These are phyloP conservation scores for Shiraia bambusicola DNA, from an alignment of 2,329 filamentous ascomycete species.

Conservation along the genomic window DNA sequence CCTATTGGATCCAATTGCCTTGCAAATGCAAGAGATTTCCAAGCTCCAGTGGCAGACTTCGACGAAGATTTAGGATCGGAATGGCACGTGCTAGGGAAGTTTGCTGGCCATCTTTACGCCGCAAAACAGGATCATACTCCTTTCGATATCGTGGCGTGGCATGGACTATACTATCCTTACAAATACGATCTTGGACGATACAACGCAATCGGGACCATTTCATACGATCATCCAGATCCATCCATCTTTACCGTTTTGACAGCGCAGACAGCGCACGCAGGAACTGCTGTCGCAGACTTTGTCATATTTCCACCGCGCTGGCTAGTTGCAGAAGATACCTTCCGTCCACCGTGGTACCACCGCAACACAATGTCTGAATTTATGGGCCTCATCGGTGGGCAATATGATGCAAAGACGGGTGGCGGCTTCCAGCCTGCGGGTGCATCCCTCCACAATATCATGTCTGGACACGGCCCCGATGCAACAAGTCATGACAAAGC, in stretches of 20 bases:
- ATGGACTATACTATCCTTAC: conserved; percentile 66
- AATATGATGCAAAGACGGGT: conserved; percentile 62
- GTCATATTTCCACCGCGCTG: conserved; percentile 72
- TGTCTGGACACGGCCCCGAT: conserved; percentile 70
- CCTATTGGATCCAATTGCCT: conserved; percentile 67
- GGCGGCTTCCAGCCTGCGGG: conserved; percentile 64
- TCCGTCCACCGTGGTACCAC: conserved; percentile 73
- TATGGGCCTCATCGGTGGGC: conserved; percentile 64
- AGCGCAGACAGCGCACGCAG: conserved; percentile 58
- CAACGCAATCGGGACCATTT: conserved; percentile 58
- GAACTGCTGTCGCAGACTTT: conserved; percentile 65
- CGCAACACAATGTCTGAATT: conserved; percentile 70
- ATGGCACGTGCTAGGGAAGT: conserved; percentile 63
- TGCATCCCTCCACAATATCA: conserved; percentile 69
- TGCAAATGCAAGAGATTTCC: conserved; percentile 66
- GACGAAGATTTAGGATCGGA: conserved; percentile 57
- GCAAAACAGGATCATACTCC: conserved; percentile 65
- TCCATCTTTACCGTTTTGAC: conserved; percentile 68
- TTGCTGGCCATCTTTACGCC: conserved; percentile 61
- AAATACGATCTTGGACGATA: conserved; percentile 61
- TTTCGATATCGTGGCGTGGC: conserved; percentile 72
- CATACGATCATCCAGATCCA: conserved; percentile 66
- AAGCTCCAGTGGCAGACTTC: conserved; percentile 61
- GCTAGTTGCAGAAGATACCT: conserved; percentile 69
- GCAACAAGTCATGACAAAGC: conserved; percentile 61